Percentiles rank a stretch among this genome's conserved stretches.
phyloP scores from a whole-genome alignment of 345 rosid genomes.

The Eucalyptus sp. region DNA sequence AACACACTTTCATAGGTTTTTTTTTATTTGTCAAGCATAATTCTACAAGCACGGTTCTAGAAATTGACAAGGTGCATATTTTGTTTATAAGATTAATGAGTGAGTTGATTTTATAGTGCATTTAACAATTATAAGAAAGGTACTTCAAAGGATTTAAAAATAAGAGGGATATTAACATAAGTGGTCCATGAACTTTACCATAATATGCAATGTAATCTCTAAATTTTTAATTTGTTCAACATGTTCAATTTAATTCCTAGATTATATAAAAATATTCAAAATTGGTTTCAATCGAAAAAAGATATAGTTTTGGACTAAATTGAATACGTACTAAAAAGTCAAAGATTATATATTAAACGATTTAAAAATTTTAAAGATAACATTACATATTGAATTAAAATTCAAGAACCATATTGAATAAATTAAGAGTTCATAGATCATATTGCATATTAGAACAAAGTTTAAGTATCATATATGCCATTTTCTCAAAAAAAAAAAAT shows the following conservation, averaged over 20 bases:
- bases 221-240: neutral
- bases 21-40: no score
- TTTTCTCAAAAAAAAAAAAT: neutral
- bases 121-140: neutral
- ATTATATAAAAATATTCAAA: no score
- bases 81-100: neutral
- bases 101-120: neutral
- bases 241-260: neutral
- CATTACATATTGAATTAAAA: neutral
- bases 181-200: neutral
- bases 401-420: rapidly evolving
- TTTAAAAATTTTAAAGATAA: rapidly evolving
- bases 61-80: neutral
- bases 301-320: no score
- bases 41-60: no score
- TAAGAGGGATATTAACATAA: neutral
- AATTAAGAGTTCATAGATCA: no score
- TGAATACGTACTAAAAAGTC: neutral
- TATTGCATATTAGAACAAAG: no score
- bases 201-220: neutral
- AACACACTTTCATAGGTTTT: neutral
- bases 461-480: neutral
- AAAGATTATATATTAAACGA: rapidly evolving
- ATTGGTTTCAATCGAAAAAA: no score
- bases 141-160: no score